These are phyloP conservation scores for Termitomyces sp. DNA, from an alignment of 768 basidiomycete species.

Conservation along the genomic window DNA sequence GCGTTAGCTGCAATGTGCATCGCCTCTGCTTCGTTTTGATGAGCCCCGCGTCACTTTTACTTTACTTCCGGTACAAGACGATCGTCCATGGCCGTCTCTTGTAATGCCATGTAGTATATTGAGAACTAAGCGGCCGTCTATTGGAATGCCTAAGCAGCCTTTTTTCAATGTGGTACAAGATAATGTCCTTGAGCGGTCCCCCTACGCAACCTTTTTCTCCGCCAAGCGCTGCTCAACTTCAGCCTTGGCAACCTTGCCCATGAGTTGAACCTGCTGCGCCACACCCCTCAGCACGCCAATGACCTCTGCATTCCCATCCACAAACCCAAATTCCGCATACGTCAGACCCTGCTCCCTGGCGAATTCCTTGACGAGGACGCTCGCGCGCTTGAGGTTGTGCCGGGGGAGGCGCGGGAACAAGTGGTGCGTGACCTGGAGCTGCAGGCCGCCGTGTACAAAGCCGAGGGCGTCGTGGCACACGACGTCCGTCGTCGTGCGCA, in stretches of 20 bases:
- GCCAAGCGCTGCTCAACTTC: slow-evolving; percentile 58
- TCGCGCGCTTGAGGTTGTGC: slow-evolving; percentile 85
- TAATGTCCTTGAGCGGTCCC: not conserved
- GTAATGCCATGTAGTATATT: too few species aligned
- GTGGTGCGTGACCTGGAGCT: slow-evolving; percentile 96
- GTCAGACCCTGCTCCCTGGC: slow-evolving; percentile 79
- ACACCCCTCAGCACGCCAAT: slow-evolving; percentile 77
- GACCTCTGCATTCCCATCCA: slow-evolving; percentile 83
- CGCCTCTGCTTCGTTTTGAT: too few species aligned
- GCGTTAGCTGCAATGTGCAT: too few species aligned
- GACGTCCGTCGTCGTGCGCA: slow-evolving; percentile 97
- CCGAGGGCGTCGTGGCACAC: slow-evolving; percentile 78
- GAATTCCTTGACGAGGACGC: slow-evolving; percentile 79
- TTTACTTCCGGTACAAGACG: too few species aligned
- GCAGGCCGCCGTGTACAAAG: slow-evolving; percentile 95
- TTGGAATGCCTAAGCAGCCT: too few species aligned
- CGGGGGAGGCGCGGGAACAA: slow-evolving; percentile 93
- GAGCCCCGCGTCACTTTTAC: too few species aligned
- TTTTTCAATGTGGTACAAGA: too few species aligned
- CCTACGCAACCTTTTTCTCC: slow-evolving; percentile 11
- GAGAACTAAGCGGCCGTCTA: too few species aligned
- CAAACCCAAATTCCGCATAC: slow-evolving; percentile 90
- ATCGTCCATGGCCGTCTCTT: too few species aligned
- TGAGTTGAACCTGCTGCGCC: slow-evolving; percentile 79
- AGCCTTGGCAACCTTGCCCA: slow-evolving; percentile 74